Percentiles rank a stretch among this genome's conserved stretches.
These are phyloP conservation scores for Pseudomonodictys pantanalensis DNA, from an alignment of 495 filamentous ascomycete genomes.

Conservation along the genomic window DNA sequence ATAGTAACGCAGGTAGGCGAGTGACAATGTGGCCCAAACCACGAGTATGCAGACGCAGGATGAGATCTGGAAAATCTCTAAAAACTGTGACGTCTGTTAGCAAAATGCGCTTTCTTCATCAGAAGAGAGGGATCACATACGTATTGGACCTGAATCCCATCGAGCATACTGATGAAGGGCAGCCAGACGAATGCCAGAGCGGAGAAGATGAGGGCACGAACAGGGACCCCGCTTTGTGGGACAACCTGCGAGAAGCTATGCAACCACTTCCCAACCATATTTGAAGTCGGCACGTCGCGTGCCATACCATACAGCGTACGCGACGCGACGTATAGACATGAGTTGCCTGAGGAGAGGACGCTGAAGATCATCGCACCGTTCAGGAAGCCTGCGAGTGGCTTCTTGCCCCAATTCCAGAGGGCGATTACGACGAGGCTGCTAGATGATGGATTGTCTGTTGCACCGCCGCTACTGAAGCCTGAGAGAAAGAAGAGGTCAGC, in stretches of 20 bases:
- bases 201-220: not conserved
- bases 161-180: not conserved
- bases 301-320: slow-evolving; percentile 1
- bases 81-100: not conserved
- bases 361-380: slow-evolving; percentile 7
- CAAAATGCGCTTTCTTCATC: too few species aligned
- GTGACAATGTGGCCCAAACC: slow-evolving; percentile 1
- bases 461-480: not conserved
- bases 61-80: slow-evolving; percentile 1
- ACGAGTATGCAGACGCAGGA: slow-evolving; percentile 1
- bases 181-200: slow-evolving; percentile 4
- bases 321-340: not conserved
- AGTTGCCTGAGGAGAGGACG: not conserved
- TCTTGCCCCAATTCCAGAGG: slow-evolving; percentile 3
- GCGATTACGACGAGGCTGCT: not conserved
- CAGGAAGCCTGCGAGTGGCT: not conserved
- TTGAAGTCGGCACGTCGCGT: not conserved
- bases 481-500: too few species aligned
- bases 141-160: slow-evolving; percentile 1
- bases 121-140: not conserved
- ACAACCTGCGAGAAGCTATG: slow-evolving; percentile 1
- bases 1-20: slow-evolving; percentile 6
- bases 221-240: slow-evolving; percentile 1
- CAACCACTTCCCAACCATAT: not conserved
- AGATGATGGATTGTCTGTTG: slow-evolving; percentile 1